Base-by-base conservation (phyloP, 495 filamentous ascomycete genomes). In the Clohesyomyces aquaticus region DNA sequence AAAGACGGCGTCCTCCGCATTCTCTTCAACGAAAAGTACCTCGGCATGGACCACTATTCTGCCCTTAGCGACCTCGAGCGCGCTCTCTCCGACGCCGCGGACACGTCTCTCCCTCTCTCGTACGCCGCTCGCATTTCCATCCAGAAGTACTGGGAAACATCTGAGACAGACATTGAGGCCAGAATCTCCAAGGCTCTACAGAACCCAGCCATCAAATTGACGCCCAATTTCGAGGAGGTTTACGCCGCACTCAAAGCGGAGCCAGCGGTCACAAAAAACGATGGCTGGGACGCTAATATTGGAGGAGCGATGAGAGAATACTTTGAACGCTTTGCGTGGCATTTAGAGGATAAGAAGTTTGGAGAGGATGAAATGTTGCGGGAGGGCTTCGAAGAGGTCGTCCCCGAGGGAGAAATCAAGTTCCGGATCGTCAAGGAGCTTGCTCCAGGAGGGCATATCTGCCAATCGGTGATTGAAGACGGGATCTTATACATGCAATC, bases 1-100 rank as follows among this genome's bases (percentile, higher is more conserved):
- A 38, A 64, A 19, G 77, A 79, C 52, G 81, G 81, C 43, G 72
- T 74, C 59, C 75, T 84, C n/a, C 71, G 75, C 56, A 73, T 84
- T 26, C 58, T 81, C 14, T 84, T 84, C 69, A 56, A 67, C 8
- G 75, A 74, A 19, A 63, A 68, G 2, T 50, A 71, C 54, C 77
- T 84, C 1, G 81, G 80, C 21, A 67, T 54, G 61, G 81, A 83
- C 72, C 73, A 79, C 56, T 67, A 73, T 50, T 27, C 77, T 53
- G 72, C 72, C 60, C 73, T 72, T 4, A 50, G 68, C 19, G 61
- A 72, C 1, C 75, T 84, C 18, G 67, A 74, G 9, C 49, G 67
- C 2, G 79, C 80, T 6, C 71, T 83, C 52, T 81, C 80, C n/a
- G n/a, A n/a, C 65, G 61, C 54, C 0, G 81, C 81, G 0, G 67